These are phyloP conservation scores for Alternaria atra DNA, from an alignment of 2,329 filamentous ascomycete species.

Conservation along the genomic window DNA sequence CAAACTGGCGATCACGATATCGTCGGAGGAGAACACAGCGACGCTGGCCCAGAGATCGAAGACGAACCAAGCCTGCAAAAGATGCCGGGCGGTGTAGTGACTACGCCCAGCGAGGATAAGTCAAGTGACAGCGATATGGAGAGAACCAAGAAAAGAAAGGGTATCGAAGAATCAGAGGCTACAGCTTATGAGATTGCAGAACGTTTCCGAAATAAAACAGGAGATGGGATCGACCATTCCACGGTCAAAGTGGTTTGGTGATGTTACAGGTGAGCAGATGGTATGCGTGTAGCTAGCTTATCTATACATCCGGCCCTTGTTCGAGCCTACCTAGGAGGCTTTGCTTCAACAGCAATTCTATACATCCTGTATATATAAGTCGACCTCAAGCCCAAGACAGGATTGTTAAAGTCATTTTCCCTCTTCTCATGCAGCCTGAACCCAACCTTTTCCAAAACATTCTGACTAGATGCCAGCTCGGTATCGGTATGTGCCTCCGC, in stretches of 20 bases:
- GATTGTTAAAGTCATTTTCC: slow-evolving; percentile 52
- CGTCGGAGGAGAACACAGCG: slow-evolving; percentile 2
- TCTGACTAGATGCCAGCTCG: slow-evolving; percentile 63
- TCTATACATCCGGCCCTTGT: neutral
- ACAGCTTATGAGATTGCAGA: slow-evolving; percentile 4
- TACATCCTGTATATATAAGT: slow-evolving; percentile 48
- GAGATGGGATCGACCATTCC: slow-evolving; percentile 2
- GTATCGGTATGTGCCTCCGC: slow-evolving; percentile 59
- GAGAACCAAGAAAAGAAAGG: slow-evolving; percentile 14
- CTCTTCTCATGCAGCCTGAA: slow-evolving; percentile 60
- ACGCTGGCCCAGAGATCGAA: slow-evolving; percentile 8
- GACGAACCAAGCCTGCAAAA: slow-evolving; percentile 9
- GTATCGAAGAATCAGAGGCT: slow-evolving; percentile 9
- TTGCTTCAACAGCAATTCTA: slow-evolving; percentile 20
- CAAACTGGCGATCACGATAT: neutral
- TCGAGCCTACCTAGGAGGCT: neutral
- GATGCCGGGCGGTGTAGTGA: slow-evolving; percentile 6
- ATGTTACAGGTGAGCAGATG: neutral
- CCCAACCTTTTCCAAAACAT: slow-evolving; percentile 66
- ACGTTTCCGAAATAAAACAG: slow-evolving; percentile 1
- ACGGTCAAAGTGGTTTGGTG: neutral
- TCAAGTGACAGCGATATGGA: slow-evolving; percentile 16
- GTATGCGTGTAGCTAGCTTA: too few species aligned
- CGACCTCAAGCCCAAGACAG: slow-evolving; percentile 46
- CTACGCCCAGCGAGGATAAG: neutral